Evolutionary conservation across 306 rosid genomes (phyloP), one percentile per base, ranked within the genome.

Genomic region (Cercis canadensis): DNA sequence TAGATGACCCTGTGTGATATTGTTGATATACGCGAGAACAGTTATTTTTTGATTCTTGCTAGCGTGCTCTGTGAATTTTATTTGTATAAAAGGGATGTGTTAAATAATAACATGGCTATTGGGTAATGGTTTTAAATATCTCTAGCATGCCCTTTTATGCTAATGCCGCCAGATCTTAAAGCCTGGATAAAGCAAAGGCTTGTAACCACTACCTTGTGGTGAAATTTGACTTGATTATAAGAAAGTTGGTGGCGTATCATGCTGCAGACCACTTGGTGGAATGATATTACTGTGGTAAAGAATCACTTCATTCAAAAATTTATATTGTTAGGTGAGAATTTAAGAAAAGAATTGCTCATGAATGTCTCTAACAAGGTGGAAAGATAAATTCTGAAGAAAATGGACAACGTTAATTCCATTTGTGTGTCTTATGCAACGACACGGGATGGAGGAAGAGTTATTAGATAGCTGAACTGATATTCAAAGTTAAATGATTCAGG

Each of bases 331-430:
- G 29, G 29, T 24, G 29, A 24, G 29, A 24, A 24, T 24, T 24
- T 24, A 24, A 24, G 29, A 24, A 24, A 24, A 24, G 29, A 24
- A 3, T 43, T 51, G 70, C 5, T 15, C 43, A 11, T 49, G 52
- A 50, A 39, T 5, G 14, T 24, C 14, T 47, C 17, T 32, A 50
- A 32, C 11, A 40, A 65, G 11, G 11, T 56, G 31, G 64, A 24
- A 63, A 47, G 4, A 0, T 57, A 67, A 49, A 36, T 33, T 69
- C 31, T 11, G 60, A 52, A 34, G 43, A 44, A 69, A 49, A 24
- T 24, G 29, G 29, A 24, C 29, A 24, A 24, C 3, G 29, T 24
- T 24, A 1, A 24, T 1, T 24, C 29, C 29, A 24, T 66, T 21
- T 46, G 11, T 36, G 29, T 79, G 63, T 68, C 69, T 37, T 6